Evolutionary conservation across 805 yeast species (phyloP), one percentile per base, ranked within the genome.

Genomic region (Wickerhamomyces canadensis): DNA sequence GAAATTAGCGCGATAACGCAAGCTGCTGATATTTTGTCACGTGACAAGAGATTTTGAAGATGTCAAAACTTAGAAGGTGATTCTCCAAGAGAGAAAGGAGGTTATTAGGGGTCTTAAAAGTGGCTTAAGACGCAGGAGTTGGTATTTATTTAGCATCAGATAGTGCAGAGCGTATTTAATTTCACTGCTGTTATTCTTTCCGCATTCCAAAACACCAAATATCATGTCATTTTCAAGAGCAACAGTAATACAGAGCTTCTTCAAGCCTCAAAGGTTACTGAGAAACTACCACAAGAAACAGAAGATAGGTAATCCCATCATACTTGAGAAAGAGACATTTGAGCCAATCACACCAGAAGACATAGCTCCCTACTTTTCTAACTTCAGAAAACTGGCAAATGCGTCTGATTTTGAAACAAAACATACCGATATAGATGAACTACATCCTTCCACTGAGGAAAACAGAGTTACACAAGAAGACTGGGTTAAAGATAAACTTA

Each of bases 401-500:
- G 22, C 45, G 1, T 34, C 38, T 7, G 11, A 11, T 5, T 43
- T 31, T 32, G 47, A 43, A 27, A 21, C 39, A 1, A 43, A 37
- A 21, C 35, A 38, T 17, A 46, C 44, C 3, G 44, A 41, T 34
- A 42, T 44, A 12, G 43, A 37, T 26, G 42, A 35, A 26, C 17
- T 42, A 4, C 44, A 44, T 35, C 47, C 48, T 10, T 34, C 45
- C 4, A 44, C 48, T 2, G 19, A 23, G 7, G 35, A 32, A 6
- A 44, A 44, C 17, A 38, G 29, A 19, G 48, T 44, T 6, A 33
- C 23, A 12, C 22, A 32, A 4, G 30, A 11, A 5, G 45, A 42
- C 19, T 44, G 48, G 48, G 15, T 29, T 3, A 41, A 34, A 26
- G 48, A 44, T 31, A 24, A 27, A 8, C 19, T 18, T 14, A 13